Conservation (phyloP, 108 stramenopile genomes). For the Aureococcus anophagefferens region DNA sequence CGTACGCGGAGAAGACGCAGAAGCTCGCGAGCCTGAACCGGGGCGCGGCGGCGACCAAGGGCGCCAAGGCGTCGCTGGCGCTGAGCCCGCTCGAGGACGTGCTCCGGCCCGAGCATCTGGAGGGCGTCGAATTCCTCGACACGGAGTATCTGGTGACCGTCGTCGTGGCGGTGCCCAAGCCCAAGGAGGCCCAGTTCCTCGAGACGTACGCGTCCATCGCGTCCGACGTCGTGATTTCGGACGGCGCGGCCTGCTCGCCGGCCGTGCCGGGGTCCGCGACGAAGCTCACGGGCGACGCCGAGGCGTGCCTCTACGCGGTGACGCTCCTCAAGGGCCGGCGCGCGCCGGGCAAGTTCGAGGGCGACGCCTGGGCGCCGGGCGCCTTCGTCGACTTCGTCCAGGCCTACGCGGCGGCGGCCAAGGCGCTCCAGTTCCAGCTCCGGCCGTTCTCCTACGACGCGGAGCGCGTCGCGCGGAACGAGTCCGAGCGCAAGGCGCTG, state of each 20-base stretch:
- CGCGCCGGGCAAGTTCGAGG: conserved; percentile 75
- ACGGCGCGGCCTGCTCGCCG: conserved; percentile 77
- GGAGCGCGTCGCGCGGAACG: conserved; percentile 59
- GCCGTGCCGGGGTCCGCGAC: conserved; percentile 76
- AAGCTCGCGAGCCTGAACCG: conserved; percentile 58
- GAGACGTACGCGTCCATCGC: conserved; percentile 54
- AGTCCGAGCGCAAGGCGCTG: conserved; percentile 65
- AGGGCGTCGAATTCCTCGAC: conserved; percentile 59
- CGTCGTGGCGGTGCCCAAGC: conserved; percentile 68
- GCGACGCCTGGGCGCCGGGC: conserved; percentile 70
- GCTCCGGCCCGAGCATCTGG: conserved; percentile 59
- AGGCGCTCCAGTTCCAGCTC: conserved; percentile 77
- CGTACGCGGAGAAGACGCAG: conserved; percentile 64
- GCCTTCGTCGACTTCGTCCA: conserved; percentile 71
- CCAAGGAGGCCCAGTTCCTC: conserved; percentile 54
- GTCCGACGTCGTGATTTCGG: conserved; percentile 44
- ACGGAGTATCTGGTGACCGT: conserved; percentile 79
- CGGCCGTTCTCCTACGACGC: conserved; percentile 77
- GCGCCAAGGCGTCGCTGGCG: conserved; percentile 46
- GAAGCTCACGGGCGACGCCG: conserved; percentile 63
- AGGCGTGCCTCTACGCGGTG: conserved; percentile 69
- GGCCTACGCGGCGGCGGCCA: conserved; percentile 67
- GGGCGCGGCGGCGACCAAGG: conserved; percentile 45
- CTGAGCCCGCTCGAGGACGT: conserved; percentile 72
- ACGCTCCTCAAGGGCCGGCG: conserved; percentile 83